Base-by-base conservation (phyloP, 2,329 filamentous ascomycete genomes). In the Colletotrichum tropicicola region DNA sequence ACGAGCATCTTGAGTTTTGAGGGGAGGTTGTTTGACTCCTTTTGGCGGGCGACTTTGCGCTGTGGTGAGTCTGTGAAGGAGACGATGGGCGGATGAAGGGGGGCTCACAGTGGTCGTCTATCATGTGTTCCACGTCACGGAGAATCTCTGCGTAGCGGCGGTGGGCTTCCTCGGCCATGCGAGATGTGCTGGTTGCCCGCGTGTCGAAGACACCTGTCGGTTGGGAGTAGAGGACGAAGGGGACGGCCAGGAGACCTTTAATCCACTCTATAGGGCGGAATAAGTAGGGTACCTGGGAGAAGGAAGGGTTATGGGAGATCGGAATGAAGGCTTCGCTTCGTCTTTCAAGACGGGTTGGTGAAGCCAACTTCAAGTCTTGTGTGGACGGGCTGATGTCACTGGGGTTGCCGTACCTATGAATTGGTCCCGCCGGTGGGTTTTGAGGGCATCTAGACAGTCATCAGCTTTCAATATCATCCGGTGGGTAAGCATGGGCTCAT, bases 191-290 rank as follows among this genome's bases (percentile, higher is more conserved):
- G 58, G 86, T 83, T 66, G 87, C 87, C 70, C 89, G 85, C 60
- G 87, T 84, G 68, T 94, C 91, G 72, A 95, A 94, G 43, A 94
- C 88, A 19, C 93, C 93, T 1, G 93, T 97, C 4, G 96, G 96
- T 75, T 98, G 94, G 1, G 95, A 98, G 77, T 97, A 94, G 57
- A 99, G 87, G 39, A 99, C 95, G 75, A 99, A 99, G 0, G 96
- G 96, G 1, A 98, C 95, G 1, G 96, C 96, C 12, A 98, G 84
- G 4, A 98, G 87, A 39, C 91, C 92, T 80, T 99, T 98, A 83
- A 98, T 93, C 95, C 95, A 98, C 91, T 97, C 93, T 89, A 72
- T 67, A 53, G 66, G 41, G 47, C 56, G 25, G 47, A 60, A 41
- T 55, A 41, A 48, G 19, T 39, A 5, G 9, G n/a, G 10, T 21